Evolutionary conservation across 2,329 filamentous ascomycete genomes (phyloP).

Genomic region (Stachybotrys echinatus): DNA sequence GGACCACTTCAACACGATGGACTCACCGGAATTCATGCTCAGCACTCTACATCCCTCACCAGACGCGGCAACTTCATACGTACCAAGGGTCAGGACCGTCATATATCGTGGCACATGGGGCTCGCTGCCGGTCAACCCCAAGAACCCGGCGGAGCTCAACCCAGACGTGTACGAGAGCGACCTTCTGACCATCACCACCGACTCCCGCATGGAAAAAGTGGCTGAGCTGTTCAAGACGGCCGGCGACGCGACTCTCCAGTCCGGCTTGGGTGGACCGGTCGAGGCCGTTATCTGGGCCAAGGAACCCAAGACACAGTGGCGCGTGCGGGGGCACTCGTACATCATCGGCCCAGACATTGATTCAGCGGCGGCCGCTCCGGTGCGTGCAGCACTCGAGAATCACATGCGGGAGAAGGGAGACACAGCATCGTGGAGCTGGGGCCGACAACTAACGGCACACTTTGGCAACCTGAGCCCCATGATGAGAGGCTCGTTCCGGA

Average conservation of each 20-base stretch:
- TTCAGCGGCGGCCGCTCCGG: conserved; percentile 32
- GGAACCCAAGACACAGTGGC: conserved; percentile 73
- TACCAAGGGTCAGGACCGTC: conserved; percentile 67
- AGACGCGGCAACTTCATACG: conserved; percentile 37
- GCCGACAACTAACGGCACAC: conserved; percentile 72
- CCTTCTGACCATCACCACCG: conserved; percentile 78
- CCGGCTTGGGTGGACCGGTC: conserved; percentile 62
- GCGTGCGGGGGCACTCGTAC: conserved; percentile 71
- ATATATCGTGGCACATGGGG: conserved; percentile 84
- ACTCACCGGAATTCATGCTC: conserved; percentile 44
- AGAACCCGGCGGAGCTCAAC: conserved; percentile 70
- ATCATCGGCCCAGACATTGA: conserved; percentile 67
- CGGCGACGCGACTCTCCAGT: conserved; percentile 35
- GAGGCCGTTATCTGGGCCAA: conserved; percentile 82
- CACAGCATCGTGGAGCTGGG: conserved; percentile 66
- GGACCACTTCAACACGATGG: conserved; percentile 42
- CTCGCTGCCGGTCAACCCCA: conserved; percentile 62
- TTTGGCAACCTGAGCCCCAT: conserved; percentile 83
- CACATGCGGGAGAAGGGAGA: conserved; percentile 50
- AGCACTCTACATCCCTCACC: conserved; percentile 42
- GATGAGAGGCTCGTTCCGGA: conserved; percentile 73
- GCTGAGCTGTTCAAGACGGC: conserved; percentile 57
- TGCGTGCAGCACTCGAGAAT: conserved; percentile 53
- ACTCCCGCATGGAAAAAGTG: conserved; percentile 81
- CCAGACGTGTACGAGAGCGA: conserved; percentile 67